phyloP scores from a whole-genome alignment of 2,329 filamentous ascomycete genomes.

The Calonectria ilicicola region DNA sequence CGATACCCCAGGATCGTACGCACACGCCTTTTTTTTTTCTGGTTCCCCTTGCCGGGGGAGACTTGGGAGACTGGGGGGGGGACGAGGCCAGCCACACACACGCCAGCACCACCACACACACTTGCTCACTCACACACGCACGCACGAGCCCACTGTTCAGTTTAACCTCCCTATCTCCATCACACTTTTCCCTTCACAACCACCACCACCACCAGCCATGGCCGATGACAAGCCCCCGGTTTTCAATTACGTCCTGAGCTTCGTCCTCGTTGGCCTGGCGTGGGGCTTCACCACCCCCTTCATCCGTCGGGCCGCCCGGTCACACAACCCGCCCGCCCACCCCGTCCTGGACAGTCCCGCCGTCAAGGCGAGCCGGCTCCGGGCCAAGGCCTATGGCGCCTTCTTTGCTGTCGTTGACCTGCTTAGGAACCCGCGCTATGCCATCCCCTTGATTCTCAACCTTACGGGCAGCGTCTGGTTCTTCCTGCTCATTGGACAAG shows the following conservation, averaged over 20 bases:
- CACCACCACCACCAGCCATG: not conserved
- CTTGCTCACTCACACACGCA: not conserved
- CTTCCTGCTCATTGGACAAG: constrained; percentile 91
- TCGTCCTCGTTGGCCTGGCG: constrained; percentile 89
- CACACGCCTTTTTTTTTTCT: not conserved
- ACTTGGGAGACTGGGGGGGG: not conserved
- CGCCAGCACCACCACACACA: not conserved
- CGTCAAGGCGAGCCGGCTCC: constrained; percentile 70
- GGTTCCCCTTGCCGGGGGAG: not conserved
- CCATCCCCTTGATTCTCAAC: constrained; percentile 86
- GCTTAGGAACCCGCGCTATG: constrained; percentile 84
- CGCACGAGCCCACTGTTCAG: constrained; percentile 12
- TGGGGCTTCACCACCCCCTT: constrained; percentile 96
- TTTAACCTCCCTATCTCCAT: not conserved
- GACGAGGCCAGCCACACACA: not conserved
- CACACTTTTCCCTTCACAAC: not conserved
- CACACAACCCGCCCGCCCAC: constrained; percentile 75
- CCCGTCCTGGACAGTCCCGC: constrained; percentile 63
- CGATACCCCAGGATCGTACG: not conserved
- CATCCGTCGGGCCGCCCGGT: constrained; percentile 85
- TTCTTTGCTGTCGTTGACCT: constrained; percentile 84
- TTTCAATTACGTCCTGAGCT: constrained; percentile 88
- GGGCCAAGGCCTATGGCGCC: constrained; percentile 70
- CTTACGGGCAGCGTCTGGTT: constrained; percentile 97
- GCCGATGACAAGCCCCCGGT: constrained; percentile 58